Base-by-base conservation (phyloP, 352 stramenopile species). In the Globisporangium nagaii region DNA sequence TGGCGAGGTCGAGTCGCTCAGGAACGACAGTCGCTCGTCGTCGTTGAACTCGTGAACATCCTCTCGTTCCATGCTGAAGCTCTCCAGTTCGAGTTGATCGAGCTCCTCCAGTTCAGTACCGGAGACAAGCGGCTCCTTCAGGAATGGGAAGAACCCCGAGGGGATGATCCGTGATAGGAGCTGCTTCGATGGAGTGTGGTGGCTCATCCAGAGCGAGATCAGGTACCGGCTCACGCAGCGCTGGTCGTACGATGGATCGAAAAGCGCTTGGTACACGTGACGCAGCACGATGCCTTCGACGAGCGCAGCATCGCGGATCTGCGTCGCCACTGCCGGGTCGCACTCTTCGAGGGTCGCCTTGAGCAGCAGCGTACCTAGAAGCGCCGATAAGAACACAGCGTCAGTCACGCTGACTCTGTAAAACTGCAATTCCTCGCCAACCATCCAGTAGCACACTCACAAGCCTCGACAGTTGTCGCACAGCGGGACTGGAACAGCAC, bases 151-250 rank as follows among this genome's bases (percentile, higher is more conserved):
- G 58, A 98, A 94, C 0, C 93, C 95, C 2, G 63, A 44, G 12
- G 96, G 95, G 6, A 99, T 72, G 32, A 98, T 96, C 9, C 91
- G 75, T 11, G 73, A 64, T 25, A 99, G 62, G 4, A 98, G 70
- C 54, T 88, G 79, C 52, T 97, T 97, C 35, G 93, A 96, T 30
- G 75, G 62, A 27, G 72, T 64, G 42, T 96, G 79, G 49, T 97
- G 86, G 40, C 85, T 95, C 81, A 98, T 95, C 92, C 93, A 99
- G 11, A 98, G 63, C 15, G 88, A 96, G 17, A 97, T 94, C n/a
- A 98, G 62, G 68, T 97, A 98, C 32, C 95, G 84, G 57, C 79
- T 96, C 8, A 98, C 83, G 45, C 90, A 97, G 12, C 94, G 75
- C 61, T 98, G 88, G 45, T 97, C 90, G 50, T 88, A 95, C n/a